Evolutionary conservation across 2,329 filamentous ascomycete genomes (phyloP).

Genomic region (Leptographium flavum): DNA sequence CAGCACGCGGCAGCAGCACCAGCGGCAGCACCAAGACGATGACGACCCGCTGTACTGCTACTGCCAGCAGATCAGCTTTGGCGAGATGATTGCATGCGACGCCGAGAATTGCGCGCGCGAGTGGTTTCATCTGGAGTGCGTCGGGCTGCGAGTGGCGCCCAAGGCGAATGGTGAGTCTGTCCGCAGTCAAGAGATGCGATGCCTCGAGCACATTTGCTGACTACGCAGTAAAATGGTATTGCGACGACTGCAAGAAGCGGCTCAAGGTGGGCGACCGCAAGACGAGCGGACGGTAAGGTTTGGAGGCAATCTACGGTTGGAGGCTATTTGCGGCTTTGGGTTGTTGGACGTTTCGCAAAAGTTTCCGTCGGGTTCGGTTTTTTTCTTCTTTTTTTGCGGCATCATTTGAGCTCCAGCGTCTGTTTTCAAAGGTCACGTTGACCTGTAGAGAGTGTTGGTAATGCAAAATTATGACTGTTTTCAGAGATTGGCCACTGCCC

Average conservation of each 20-base stretch:
- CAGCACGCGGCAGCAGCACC: background rate
- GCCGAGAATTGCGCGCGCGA: slow-evolving; percentile 57
- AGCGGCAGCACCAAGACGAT: slow-evolving; percentile 28
- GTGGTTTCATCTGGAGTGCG: slow-evolving; percentile 76
- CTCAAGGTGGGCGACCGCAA: slow-evolving; percentile 43
- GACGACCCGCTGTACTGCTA: slow-evolving; percentile 68
- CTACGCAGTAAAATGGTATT: slow-evolving; percentile 61
- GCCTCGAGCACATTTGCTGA: slow-evolving; percentile 1
- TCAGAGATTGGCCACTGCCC: too few relatives aligned
- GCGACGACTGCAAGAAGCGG: slow-evolving; percentile 60
- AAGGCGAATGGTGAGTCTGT: slow-evolving; percentile 53
- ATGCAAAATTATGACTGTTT: background rate
- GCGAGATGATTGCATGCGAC: slow-evolving; percentile 75
- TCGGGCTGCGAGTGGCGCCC: slow-evolving; percentile 66
- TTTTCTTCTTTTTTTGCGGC: background rate
- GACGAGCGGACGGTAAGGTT: slow-evolving; percentile 27
- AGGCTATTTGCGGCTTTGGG: background rate
- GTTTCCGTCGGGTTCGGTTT: background rate
- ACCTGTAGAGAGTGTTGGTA: too few relatives aligned
- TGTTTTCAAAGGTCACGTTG: background rate
- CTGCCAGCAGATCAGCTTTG: slow-evolving; percentile 67
- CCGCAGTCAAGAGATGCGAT: background rate
- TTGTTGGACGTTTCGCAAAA: too few relatives aligned
- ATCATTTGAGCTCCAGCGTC: background rate
- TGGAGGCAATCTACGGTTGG: background rate